Conservation (phyloP, 2,329 filamentous ascomycete genomes). For the Trichoderma aggressivum region DNA sequence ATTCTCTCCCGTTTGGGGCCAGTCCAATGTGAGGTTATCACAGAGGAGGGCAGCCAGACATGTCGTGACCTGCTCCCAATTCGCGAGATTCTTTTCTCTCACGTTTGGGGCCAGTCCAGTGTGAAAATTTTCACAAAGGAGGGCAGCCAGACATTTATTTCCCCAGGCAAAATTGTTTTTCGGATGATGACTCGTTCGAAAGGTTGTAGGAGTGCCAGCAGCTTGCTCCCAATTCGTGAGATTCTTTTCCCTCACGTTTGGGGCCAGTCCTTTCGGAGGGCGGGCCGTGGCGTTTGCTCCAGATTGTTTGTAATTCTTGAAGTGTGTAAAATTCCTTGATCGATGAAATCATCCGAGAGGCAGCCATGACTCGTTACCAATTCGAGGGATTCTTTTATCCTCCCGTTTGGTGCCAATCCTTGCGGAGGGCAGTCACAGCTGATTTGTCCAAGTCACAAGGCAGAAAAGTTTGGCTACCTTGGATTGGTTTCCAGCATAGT, state of each 20-base stretch:
- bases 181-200: background rate
- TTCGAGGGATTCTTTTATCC: conserved; percentile 15
- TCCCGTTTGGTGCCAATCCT: conserved; percentile 15
- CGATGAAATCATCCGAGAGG: conserved; percentile 7
- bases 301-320: background rate
- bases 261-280: conserved; percentile 16
- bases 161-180: background rate
- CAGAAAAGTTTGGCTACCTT: background rate
- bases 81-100: conserved; percentile 8
- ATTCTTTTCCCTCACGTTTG: conserved; percentile 17
- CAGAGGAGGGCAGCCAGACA: background rate
- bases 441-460: conserved; percentile 6
- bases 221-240: conserved; percentile 17
- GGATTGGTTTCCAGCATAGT: background rate
- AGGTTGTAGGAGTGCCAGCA: background rate
- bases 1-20: conserved; percentile 15
- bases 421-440: conserved; percentile 7
- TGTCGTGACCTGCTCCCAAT: conserved; percentile 12
- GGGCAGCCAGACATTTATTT: background rate
- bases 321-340: background rate
- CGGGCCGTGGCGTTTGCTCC: background rate
- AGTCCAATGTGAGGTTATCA: background rate
- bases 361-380: conserved; percentile 7
- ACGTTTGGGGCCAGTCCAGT: conserved; percentile 15
- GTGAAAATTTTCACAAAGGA: background rate